These are phyloP conservation scores for Aspergillus glaucus DNA, from an alignment of 2,329 filamentous ascomycete genomes.

Conservation along the genomic window DNA sequence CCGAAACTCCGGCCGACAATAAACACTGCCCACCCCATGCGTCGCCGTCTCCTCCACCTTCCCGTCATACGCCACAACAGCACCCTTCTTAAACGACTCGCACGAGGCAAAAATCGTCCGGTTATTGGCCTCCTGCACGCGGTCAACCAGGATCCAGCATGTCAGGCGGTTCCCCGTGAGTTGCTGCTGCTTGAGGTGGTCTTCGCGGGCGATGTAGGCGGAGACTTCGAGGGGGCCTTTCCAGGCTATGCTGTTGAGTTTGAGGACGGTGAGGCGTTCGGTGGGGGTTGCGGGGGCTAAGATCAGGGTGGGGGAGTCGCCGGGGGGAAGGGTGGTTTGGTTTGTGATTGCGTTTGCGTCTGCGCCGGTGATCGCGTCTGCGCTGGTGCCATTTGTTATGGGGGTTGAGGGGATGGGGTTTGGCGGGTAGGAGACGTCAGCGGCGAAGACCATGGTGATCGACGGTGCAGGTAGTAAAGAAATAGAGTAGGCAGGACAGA, in stretches of 20 bases:
- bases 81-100: constrained; percentile 46
- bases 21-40: constrained; percentile 77
- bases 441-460: neutral
- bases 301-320: constrained; percentile 46
- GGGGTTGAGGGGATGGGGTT: neutral
- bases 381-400: neutral
- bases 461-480: neutral
- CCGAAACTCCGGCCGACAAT: constrained; percentile 60
- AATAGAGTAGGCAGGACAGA: neutral
- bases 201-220: constrained; percentile 54
- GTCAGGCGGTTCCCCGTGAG: constrained; percentile 52
- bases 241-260: constrained; percentile 53
- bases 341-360: neutral
- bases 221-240: constrained; percentile 49
- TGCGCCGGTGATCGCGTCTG: neutral
- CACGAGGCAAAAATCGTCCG: constrained; percentile 52
- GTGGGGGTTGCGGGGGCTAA: constrained; percentile 50
- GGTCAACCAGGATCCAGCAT: constrained; percentile 55
- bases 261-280: constrained; percentile 48
- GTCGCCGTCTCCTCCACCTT: constrained; percentile 51
- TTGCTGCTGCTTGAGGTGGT: constrained; percentile 44
- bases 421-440: neutral
- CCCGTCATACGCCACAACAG: constrained; percentile 43
- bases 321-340: constrained; percentile 5
- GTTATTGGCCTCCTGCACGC: constrained; percentile 29